These are phyloP conservation scores for Termitomyces sp. DNA, from an alignment of 768 basidiomycete genomes.

Conservation along the genomic window DNA sequence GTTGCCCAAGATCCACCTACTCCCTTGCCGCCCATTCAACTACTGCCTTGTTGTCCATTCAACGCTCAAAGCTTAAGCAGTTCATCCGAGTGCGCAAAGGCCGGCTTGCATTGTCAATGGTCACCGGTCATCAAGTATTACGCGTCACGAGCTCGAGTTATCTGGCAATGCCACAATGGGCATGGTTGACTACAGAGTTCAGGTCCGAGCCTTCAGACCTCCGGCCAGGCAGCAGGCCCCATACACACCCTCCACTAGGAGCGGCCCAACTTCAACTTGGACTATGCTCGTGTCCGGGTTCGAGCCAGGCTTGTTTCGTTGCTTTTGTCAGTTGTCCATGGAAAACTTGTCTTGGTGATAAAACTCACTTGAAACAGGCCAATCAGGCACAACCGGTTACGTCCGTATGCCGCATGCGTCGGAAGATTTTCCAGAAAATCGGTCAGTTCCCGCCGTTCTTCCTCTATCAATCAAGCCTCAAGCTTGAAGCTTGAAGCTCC, in stretches of 20 bases:
- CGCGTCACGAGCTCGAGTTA: too few species aligned
- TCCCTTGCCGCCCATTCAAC: neutral
- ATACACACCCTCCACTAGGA: too few species aligned
- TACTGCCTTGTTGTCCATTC: neutral
- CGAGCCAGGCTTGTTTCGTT: neutral
- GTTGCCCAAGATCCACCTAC: neutral
- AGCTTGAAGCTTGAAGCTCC: too few species aligned
- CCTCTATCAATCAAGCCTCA: neutral
- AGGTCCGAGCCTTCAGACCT: neutral
- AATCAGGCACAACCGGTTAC: conserved; percentile 2
- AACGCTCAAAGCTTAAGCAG: neutral
- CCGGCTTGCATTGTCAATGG: neutral
- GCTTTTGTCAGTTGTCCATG: neutral
- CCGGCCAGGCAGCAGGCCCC: too few species aligned
- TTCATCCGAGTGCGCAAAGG: neutral
- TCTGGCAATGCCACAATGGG: too few species aligned
- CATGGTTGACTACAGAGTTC: neutral
- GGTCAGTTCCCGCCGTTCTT: neutral
- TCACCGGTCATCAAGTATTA: too few species aligned
- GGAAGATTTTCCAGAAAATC: neutral
- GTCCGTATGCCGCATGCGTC: neutral
- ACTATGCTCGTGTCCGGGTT: neutral
- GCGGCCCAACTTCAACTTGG: neutral
- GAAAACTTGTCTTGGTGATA: neutral
- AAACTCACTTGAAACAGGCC: too few species aligned